A percentile compares a stretch with the other conserved stretches of the same genome.
phyloP scores from a whole-genome alignment of 371 early-diverging fungal species.

The Zychaea mexicana region DNA sequence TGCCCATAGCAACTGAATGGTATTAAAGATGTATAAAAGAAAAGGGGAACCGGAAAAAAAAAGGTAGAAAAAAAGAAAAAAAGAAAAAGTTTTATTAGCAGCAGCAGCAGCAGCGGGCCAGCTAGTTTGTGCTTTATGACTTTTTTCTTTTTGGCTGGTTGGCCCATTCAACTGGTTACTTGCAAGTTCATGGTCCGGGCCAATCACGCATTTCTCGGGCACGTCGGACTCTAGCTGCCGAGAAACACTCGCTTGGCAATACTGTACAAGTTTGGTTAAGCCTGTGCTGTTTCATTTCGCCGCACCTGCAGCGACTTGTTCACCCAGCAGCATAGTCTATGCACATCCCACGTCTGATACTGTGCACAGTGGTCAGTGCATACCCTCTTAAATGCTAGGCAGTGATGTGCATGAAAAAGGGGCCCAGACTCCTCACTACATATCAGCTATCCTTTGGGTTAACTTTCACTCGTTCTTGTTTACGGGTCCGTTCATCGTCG shows the following conservation, averaged over 20 bases:
- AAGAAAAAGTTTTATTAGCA: constrained; percentile 1
- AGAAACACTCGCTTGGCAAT: background rate
- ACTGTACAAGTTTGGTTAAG: background rate
- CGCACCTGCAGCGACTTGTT: too few relatives aligned
- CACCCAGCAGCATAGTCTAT: too few relatives aligned
- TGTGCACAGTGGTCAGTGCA: too few relatives aligned
- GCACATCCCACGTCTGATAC: too few relatives aligned
- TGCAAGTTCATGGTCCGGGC: background rate
- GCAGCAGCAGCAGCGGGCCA: too few relatives aligned
- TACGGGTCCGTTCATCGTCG: too few relatives aligned
- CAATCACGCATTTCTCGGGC: background rate
- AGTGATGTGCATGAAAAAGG: too few relatives aligned
- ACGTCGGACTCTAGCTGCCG: background rate
- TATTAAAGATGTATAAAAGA: background rate
- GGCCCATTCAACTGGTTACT: background rate
- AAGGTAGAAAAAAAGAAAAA: background rate
- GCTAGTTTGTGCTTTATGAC: background rate
- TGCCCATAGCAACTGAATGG: background rate
- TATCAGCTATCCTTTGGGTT: too few relatives aligned
- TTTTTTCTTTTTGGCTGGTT: background rate
- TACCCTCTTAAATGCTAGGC: too few relatives aligned
- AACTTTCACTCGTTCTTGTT: too few relatives aligned
- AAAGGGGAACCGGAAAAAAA: background rate
- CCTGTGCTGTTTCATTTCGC: background rate
- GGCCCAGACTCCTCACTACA: too few relatives aligned